Percentiles rank a stretch among this genome's conserved stretches.
phyloP scores from a whole-genome alignment of 2,329 filamentous ascomycete genomes.

The Beauveria pseudobassiana region DNA sequence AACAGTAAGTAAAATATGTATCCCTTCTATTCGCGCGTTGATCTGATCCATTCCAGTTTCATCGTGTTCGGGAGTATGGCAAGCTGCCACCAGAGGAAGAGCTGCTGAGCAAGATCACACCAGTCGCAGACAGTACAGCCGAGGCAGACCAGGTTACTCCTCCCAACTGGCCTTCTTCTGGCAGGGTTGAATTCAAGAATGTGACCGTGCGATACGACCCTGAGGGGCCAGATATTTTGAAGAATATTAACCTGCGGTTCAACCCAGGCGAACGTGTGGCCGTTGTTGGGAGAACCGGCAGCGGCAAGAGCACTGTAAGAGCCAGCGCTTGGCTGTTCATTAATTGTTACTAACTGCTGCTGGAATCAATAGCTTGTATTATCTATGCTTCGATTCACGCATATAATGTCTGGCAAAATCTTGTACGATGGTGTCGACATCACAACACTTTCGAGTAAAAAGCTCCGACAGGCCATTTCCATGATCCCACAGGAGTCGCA shows the following conservation, averaged over 20 bases:
- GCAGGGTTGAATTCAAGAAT: constrained; percentile 41
- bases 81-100: constrained; percentile 35
- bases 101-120: constrained; percentile 30
- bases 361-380: constrained; percentile 34
- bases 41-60: constrained; percentile 30
- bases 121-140: constrained; percentile 29
- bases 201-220: constrained; percentile 42
- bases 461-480: constrained; percentile 46
- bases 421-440: constrained; percentile 50
- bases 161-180: constrained; percentile 36
- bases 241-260: constrained; percentile 42
- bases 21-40: background rate
- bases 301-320: constrained; percentile 72
- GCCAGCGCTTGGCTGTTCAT: background rate
- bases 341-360: background rate
- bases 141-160: constrained; percentile 32
- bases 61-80: constrained; percentile 42
- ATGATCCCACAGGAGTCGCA: constrained; percentile 54
- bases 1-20: constrained; percentile 34
- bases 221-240: constrained; percentile 40
- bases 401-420: constrained; percentile 43
- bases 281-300: constrained; percentile 72
- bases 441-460: constrained; percentile 38
- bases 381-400: constrained; percentile 48
- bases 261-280: constrained; percentile 67